Evolutionary conservation across 768 basidiomycete genomes (phyloP).

Genomic region (Boletus edulis): DNA sequence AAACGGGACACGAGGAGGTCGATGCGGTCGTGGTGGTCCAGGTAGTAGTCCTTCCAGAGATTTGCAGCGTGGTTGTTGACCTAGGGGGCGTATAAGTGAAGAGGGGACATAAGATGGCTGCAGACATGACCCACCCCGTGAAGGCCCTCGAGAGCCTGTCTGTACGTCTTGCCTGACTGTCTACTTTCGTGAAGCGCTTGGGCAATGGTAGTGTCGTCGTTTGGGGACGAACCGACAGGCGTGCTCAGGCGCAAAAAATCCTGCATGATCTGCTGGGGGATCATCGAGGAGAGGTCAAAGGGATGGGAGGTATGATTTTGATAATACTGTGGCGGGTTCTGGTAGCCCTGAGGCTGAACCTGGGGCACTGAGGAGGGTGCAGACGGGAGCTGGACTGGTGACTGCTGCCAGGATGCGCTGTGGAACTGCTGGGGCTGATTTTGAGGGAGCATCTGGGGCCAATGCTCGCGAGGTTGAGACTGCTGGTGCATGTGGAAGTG

Average conservation of each 20-base stretch:
- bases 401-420: constrained; percentile 31
- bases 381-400: constrained; percentile 30
- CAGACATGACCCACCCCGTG: constrained; percentile 53
- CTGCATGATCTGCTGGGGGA: constrained; percentile 55
- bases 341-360: constrained; percentile 16
- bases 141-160: constrained; percentile 62
- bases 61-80: constrained; percentile 49
- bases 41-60: constrained; percentile 80
- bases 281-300: constrained; percentile 32
- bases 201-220: constrained; percentile 61
- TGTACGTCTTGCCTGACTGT: constrained; percentile 50
- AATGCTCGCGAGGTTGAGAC: constrained; percentile 18
- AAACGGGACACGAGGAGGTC: constrained; percentile 38
- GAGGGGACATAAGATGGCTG: neutral
- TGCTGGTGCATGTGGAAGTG: constrained; percentile 21
- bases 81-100: constrained; percentile 22
- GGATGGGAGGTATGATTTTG: constrained; percentile 20
- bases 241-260: constrained; percentile 52
- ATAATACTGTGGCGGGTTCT: constrained; percentile 19
- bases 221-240: constrained; percentile 46
- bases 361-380: constrained; percentile 32
- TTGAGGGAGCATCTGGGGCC: constrained; percentile 26
- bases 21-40: constrained; percentile 63
- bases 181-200: constrained; percentile 39
- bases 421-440: constrained; percentile 30